Conservation (phyloP, 164 flowering plant genomes). For the Sextonia rubra region DNA sequence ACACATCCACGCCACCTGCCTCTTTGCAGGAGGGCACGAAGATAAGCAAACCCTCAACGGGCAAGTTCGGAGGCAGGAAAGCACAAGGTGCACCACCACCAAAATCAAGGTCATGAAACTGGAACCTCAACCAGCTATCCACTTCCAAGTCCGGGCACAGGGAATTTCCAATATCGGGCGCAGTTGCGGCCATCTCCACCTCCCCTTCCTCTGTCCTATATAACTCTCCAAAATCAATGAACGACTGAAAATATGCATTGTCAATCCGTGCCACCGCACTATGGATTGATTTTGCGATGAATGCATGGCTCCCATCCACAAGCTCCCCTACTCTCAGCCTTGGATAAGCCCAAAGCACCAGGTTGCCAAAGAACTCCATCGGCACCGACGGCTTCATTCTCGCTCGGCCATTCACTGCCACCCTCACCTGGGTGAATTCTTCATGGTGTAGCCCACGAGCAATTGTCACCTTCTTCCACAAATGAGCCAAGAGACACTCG, state of each 20-base stretch:
- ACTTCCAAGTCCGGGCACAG: constrained; percentile 13
- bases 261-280: constrained; percentile 9
- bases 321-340: constrained; percentile 10
- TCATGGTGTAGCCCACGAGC: constrained; percentile 13
- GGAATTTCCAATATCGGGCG: neutral
- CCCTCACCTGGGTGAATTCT: constrained; percentile 17
- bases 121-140: constrained; percentile 19
- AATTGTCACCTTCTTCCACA: constrained; percentile 27
- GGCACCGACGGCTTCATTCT: constrained; percentile 11
- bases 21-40: constrained; percentile 13
- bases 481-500: constrained; percentile 26
- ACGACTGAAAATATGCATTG: constrained; percentile 16
- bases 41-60: constrained; percentile 10
- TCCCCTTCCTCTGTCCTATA: neutral
- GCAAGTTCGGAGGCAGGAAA: constrained; percentile 14
- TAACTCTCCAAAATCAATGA: constrained; percentile 18
- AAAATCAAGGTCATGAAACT: constrained; percentile 12
- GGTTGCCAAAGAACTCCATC: constrained; percentile 11
- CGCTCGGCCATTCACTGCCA: constrained; percentile 15
- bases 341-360: constrained; percentile 19
- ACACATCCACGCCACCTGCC: constrained; percentile 13
- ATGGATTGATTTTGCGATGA: constrained; percentile 9
- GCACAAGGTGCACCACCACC: constrained; percentile 17
- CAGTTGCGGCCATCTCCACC: neutral
- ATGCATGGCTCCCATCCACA: constrained; percentile 1